phyloP scores from a whole-genome alignment of 1,284 basidiomycete genomes.

The Apiotrichum akiyoshidainum region DNA sequence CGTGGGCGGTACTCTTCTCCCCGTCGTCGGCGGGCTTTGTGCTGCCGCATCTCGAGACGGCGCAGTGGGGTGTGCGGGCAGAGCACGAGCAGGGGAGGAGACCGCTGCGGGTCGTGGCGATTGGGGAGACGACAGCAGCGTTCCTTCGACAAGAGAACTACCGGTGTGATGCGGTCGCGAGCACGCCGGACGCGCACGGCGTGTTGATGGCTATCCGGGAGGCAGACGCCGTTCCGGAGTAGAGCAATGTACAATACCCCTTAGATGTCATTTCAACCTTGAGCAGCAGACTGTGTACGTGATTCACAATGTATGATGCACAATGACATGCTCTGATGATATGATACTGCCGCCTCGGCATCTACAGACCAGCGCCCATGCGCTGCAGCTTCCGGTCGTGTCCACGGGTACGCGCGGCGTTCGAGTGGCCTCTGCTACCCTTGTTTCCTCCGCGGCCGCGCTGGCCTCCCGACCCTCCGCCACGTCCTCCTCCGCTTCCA shows the following conservation, averaged over 20 bases:
- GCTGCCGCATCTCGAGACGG: slow-evolving; percentile 18
- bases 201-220: slow-evolving; percentile 23
- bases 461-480: slow-evolving; percentile 27
- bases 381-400: slow-evolving; percentile 49
- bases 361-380: slow-evolving; percentile 36
- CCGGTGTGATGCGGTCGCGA: slow-evolving; percentile 37
- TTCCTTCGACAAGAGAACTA: slow-evolving; percentile 23
- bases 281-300: no score
- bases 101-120: slow-evolving; percentile 28
- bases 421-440: slow-evolving; percentile 47
- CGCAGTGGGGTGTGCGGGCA: background rate
- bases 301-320: no score
- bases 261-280: no score
- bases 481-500: slow-evolving; percentile 21
- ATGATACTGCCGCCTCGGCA: no score
- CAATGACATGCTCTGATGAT: no score
- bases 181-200: slow-evolving; percentile 37
- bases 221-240: no score
- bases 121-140: slow-evolving; percentile 43
- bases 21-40: slow-evolving; percentile 40
- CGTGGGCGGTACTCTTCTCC: slow-evolving; percentile 50
- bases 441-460: slow-evolving; percentile 41
- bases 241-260: no score
- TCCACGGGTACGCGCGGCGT: slow-evolving; percentile 48
- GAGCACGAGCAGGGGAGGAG: background rate